phyloP scores from a whole-genome alignment of 2,329 filamentous ascomycete species.

The Aspergillus clavatus region DNA sequence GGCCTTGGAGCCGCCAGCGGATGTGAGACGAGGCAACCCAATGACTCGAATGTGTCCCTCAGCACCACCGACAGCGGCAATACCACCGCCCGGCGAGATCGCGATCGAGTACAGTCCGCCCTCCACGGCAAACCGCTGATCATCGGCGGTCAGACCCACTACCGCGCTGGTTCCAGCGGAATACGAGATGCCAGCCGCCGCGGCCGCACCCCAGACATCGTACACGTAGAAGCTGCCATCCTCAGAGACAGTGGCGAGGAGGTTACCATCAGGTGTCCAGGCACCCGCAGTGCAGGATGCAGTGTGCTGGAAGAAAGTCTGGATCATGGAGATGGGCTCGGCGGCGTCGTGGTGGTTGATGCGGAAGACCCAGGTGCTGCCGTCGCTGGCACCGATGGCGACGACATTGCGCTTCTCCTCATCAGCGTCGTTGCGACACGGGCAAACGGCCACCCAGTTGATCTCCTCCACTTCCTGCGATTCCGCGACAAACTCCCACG shows the following conservation, averaged over 20 bases:
- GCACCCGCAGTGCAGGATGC: slow-evolving; percentile 79
- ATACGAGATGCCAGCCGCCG: slow-evolving; percentile 56
- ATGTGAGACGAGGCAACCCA: slow-evolving; percentile 64
- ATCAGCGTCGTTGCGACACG: slow-evolving; percentile 47
- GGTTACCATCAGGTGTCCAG: slow-evolving; percentile 81
- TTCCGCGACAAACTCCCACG: slow-evolving; percentile 67
- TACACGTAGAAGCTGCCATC: slow-evolving; percentile 87
- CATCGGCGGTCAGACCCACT: slow-evolving; percentile 69
- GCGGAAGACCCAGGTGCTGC: slow-evolving; percentile 94
- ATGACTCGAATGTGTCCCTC: slow-evolving; percentile 81
- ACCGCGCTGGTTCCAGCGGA: slow-evolving; percentile 59
- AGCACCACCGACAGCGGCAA: slow-evolving; percentile 82
- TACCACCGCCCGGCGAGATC: slow-evolving; percentile 70
- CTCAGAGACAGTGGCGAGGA: slow-evolving; percentile 84
- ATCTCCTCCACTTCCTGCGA: slow-evolving; percentile 90
- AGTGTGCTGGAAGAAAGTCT: slow-evolving; percentile 90
- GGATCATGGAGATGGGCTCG: slow-evolving; percentile 70
- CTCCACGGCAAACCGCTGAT: slow-evolving; percentile 88
- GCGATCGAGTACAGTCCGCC: slow-evolving; percentile 87
- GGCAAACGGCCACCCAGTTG: slow-evolving; percentile 80
- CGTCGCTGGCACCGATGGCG: slow-evolving; percentile 83
- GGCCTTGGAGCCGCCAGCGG: slow-evolving; percentile 33
- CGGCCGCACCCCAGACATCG: slow-evolving; percentile 80
- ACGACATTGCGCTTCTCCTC: slow-evolving; percentile 68
- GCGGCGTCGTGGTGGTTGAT: slow-evolving; percentile 62